Base-by-base conservation (phyloP, 164 flowering plant genomes). In the Piper longum region DNA sequence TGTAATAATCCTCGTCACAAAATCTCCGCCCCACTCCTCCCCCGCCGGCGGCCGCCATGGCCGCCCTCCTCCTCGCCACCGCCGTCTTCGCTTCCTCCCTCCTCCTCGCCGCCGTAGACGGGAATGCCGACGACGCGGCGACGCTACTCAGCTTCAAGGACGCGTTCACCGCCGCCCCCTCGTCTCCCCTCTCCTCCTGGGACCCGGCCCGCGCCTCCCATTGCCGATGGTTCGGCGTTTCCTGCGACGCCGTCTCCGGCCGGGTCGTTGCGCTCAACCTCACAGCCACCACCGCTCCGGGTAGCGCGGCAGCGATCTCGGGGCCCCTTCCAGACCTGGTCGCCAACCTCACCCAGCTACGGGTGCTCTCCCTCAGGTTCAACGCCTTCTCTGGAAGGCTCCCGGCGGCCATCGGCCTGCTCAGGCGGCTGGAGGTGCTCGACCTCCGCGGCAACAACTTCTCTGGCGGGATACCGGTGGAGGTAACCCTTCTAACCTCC, bases 381-480 rank as follows among this genome's bases (percentile, higher is more conserved):
- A 75, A 78, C 58, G 74, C 59, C 3, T 77, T 85, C 61, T 67
- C 72, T 61, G 91, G 89, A 8, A 75, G 72, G 74, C 79, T 87
- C 61, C 91, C 95, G 54, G 71, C 51, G 58, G 71, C 69, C 48
- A 56, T 87, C 18, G 80, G 81, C n/a, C 43, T 14, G 8, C 78
- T 85, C 40, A 51, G n/a, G 60, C 45, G 19, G 3, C 65, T 85
- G 40, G 75, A 82, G 64, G 60, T 73, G 9, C 67, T 85, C 48
- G 77, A 85, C 67, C 83, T 87, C 43, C 83, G 79, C 66, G 83
- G 82, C 3, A 85, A 84, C 67, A 80, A 80, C 69, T 81, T 87
- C 63, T 76, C 88, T 41, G 90, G 88, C 2, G 6, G 26, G 54
- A 71, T 87, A 67, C 90, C 85, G 1, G 8, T 41, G 4, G 76